Percentiles rank a stretch among this genome's conserved stretches.
Evolutionary conservation across 805 yeast genomes (phyloP).

Genomic region (Candida railenensis): DNA sequence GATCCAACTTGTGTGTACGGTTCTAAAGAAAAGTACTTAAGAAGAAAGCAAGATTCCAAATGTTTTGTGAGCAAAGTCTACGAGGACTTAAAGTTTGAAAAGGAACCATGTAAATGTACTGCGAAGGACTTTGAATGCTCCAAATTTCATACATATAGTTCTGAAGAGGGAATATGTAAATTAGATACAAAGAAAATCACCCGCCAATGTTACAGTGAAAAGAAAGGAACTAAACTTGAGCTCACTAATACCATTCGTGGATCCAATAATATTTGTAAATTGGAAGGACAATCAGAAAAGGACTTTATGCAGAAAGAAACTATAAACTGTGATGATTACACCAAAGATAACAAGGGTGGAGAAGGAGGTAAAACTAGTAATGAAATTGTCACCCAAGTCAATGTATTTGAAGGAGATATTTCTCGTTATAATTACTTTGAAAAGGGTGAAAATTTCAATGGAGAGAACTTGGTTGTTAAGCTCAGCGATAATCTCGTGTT

Average conservation of each 20-base stretch:
- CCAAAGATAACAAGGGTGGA: slow-evolving; percentile 9
- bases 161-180: slow-evolving; percentile 48
- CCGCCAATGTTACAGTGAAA: slow-evolving; percentile 20
- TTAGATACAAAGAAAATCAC: slow-evolving; percentile 24
- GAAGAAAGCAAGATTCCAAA: slow-evolving; percentile 64
- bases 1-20: slow-evolving; percentile 64
- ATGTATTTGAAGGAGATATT: slow-evolving; percentile 52
- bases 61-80: slow-evolving; percentile 57
- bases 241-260: slow-evolving; percentile 40
- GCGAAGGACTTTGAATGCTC: slow-evolving; percentile 72
- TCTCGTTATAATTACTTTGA: slow-evolving; percentile 61
- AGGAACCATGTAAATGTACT: slow-evolving; percentile 63
- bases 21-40: slow-evolving; percentile 55
- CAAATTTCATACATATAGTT: slow-evolving; percentile 35
- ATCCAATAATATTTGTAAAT: slow-evolving; percentile 46
- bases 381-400: slow-evolving; percentile 36
- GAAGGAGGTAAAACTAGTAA: slow-evolving; percentile 9
- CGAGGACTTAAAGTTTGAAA: slow-evolving; percentile 45
- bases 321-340: slow-evolving; percentile 34
- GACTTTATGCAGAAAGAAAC: slow-evolving; percentile 24
- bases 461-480: slow-evolving; percentile 53
- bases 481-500: slow-evolving; percentile 53
- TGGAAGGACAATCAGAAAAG: slow-evolving; percentile 19
- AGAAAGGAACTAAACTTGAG: slow-evolving; percentile 16
- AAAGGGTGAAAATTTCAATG: slow-evolving; percentile 33